These are phyloP conservation scores for Tetrapisispora pingtungensis DNA, from an alignment of 805 yeast genomes.

Conservation along the genomic window DNA sequence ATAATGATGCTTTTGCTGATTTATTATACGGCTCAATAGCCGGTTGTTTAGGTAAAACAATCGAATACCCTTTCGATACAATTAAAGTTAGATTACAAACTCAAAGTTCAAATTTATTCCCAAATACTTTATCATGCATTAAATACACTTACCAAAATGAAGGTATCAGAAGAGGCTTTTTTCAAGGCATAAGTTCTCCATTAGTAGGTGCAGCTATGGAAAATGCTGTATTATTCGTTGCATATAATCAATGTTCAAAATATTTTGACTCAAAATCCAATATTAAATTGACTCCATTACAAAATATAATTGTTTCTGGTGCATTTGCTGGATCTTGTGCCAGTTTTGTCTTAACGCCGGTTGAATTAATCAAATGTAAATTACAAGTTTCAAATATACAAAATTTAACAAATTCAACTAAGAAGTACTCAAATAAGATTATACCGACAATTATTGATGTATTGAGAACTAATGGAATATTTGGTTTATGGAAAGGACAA, in stretches of 20 bases:
- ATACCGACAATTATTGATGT: constrained; percentile 34
- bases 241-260: constrained; percentile 43
- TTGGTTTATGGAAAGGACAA: constrained; percentile 84
- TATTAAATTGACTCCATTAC: constrained; percentile 28
- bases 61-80: constrained; percentile 91
- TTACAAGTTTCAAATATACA: constrained; percentile 52
- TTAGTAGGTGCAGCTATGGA: constrained; percentile 85
- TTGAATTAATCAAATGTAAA: constrained; percentile 84
- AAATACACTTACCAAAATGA: constrained; percentile 51
- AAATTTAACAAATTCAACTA: background rate
- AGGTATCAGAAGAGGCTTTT: constrained; percentile 64
- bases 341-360: constrained; percentile 77
- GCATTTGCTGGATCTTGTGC: constrained; percentile 76
- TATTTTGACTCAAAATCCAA: constrained; percentile 18
- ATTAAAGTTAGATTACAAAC: constrained; percentile 79
- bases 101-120: constrained; percentile 49
- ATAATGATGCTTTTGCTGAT: constrained; percentile 24
- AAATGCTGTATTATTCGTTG: constrained; percentile 66
- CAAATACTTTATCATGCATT: constrained; percentile 59
- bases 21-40: constrained; percentile 37
- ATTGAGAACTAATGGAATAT: constrained; percentile 42
- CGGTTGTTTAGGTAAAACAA: constrained; percentile 73
- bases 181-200: constrained; percentile 72
- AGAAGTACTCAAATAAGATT: constrained; percentile 20
- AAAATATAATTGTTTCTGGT: constrained; percentile 54